Conservation (phyloP, 805 yeast species). For the Metschnikowia hibisci region DNA sequence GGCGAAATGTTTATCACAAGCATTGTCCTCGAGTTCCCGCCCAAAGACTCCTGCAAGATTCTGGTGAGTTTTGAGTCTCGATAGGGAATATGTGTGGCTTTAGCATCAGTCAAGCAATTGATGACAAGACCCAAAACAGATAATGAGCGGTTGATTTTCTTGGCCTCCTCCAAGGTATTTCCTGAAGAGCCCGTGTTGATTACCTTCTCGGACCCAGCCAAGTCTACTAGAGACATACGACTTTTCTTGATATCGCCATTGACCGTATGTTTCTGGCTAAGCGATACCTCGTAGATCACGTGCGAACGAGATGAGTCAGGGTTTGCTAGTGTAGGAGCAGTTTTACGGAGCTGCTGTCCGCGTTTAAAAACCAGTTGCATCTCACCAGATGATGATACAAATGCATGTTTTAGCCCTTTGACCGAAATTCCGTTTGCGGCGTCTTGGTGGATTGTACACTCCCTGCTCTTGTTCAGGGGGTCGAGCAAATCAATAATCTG, state of each 20-base stretch:
- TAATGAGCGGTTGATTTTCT: constrained; percentile 74
- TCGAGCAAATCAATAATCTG: constrained; percentile 64
- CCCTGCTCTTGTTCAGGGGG: constrained; percentile 20
- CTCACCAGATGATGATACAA: constrained; percentile 57
- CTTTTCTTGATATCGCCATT: constrained; percentile 61
- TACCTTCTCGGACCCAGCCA: constrained; percentile 84
- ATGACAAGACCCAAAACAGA: constrained; percentile 79
- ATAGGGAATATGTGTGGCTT: constrained; percentile 64
- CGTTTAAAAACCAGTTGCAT: constrained; percentile 52
- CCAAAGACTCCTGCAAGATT: constrained; percentile 72
- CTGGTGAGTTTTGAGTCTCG: constrained; percentile 77
- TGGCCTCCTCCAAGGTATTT: constrained; percentile 73
- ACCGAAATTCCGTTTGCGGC: constrained; percentile 63
- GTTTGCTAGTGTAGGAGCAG: constrained; percentile 66
- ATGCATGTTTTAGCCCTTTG: constrained; percentile 60
- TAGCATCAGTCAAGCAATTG: constrained; percentile 68
- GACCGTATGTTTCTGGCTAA: constrained; percentile 54
- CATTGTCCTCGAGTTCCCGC: constrained; percentile 78
- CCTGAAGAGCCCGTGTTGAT: constrained; percentile 77
- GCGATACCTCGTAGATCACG: constrained; percentile 65
- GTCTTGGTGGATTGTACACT: constrained; percentile 60
- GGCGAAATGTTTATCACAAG: constrained; percentile 74
- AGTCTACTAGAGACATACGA: constrained; percentile 69
- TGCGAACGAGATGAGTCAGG: constrained; percentile 75
- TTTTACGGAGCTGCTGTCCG: constrained; percentile 56